Percentiles rank a stretch among this genome's conserved stretches.
phyloP scores from a whole-genome alignment of 306 rosid species.

The Coriaria nepalensis region DNA sequence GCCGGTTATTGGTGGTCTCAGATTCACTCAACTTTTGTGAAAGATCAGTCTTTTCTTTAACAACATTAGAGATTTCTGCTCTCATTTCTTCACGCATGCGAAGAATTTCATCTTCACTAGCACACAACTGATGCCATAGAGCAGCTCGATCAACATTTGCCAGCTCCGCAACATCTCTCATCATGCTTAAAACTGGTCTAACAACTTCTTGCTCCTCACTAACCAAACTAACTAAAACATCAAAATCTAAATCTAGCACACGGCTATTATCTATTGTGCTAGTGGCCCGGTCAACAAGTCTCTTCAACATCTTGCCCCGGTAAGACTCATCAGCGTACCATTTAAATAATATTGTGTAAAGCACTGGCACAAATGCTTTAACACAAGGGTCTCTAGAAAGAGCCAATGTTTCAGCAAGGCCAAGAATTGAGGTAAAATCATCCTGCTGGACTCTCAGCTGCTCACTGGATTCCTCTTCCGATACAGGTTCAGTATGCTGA shows the following conservation, averaged over 20 bases:
- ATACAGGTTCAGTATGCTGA: constrained; percentile 40
- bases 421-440: constrained; percentile 82
- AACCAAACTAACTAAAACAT: constrained; percentile 66
- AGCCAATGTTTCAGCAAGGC: constrained; percentile 90
- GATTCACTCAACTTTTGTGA: constrained; percentile 74
- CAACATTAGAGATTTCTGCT: constrained; percentile 52
- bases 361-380: constrained; percentile 77
- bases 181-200: constrained; percentile 74
- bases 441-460: constrained; percentile 65
- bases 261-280: constrained; percentile 49
- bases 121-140: constrained; percentile 91
- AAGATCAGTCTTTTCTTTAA: constrained; percentile 45
- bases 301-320: constrained; percentile 73
- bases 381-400: constrained; percentile 69
- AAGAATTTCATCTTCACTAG: constrained; percentile 79
- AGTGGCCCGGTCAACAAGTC: constrained; percentile 78
- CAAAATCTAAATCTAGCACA: constrained; percentile 75
- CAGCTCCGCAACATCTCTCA: constrained; percentile 90
- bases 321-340: constrained; percentile 82
- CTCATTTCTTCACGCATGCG: constrained; percentile 60
- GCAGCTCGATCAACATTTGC: constrained; percentile 93
- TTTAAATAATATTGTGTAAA: constrained; percentile 67
- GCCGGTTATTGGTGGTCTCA: constrained; percentile 54
- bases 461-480: constrained; percentile 55
- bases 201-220: constrained; percentile 78